These are phyloP conservation scores for Recurvomyces mirabilis DNA, from an alignment of 495 filamentous ascomycete species.

Conservation along the genomic window DNA sequence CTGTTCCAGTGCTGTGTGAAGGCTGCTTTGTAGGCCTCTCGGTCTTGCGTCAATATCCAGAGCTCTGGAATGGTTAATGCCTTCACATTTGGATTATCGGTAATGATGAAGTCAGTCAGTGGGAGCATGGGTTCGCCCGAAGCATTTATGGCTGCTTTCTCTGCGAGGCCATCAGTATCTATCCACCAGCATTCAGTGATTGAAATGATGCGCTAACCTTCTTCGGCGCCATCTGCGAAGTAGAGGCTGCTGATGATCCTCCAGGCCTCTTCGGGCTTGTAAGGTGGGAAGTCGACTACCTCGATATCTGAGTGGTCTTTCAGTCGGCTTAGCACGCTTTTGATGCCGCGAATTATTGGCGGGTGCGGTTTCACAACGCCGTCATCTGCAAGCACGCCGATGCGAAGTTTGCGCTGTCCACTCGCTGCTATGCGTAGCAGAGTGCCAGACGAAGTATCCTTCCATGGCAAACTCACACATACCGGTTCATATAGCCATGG, in stretches of 20 bases:
- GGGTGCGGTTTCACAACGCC: slow-evolving; percentile 61
- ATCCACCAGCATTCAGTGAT: too few relatives aligned
- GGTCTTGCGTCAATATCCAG: slow-evolving; percentile 41
- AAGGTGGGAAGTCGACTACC: slow-evolving; percentile 55
- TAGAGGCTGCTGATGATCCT: slow-evolving; percentile 12
- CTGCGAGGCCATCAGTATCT: too few relatives aligned
- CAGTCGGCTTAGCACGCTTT: slow-evolving; percentile 45
- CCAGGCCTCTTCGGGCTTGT: slow-evolving; percentile 23
- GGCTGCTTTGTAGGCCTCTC: slow-evolving; percentile 10
- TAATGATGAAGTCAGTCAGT: slow-evolving; percentile 40
- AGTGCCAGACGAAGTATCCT: slow-evolving; percentile 1
- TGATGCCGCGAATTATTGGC: slow-evolving; percentile 50
- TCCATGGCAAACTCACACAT: slow-evolving; percentile 20
- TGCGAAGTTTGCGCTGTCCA: slow-evolving; percentile 36
- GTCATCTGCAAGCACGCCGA: slow-evolving; percentile 63
- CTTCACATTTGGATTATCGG: slow-evolving; percentile 38
- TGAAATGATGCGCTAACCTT: too few relatives aligned
- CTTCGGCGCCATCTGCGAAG: slow-evolving; percentile 16
- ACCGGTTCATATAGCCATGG: slow-evolving; percentile 19
- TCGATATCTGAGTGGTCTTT: slow-evolving; percentile 38
- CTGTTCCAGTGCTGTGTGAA: slow-evolving; percentile 14
- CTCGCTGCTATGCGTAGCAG: background rate
- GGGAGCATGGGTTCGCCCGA: slow-evolving; percentile 30
- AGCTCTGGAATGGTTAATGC: slow-evolving; percentile 35
- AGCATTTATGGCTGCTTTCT: slow-evolving; percentile 7